Conservation (phyloP, 2,329 filamentous ascomycete genomes). For the Ustulina deusta region DNA sequence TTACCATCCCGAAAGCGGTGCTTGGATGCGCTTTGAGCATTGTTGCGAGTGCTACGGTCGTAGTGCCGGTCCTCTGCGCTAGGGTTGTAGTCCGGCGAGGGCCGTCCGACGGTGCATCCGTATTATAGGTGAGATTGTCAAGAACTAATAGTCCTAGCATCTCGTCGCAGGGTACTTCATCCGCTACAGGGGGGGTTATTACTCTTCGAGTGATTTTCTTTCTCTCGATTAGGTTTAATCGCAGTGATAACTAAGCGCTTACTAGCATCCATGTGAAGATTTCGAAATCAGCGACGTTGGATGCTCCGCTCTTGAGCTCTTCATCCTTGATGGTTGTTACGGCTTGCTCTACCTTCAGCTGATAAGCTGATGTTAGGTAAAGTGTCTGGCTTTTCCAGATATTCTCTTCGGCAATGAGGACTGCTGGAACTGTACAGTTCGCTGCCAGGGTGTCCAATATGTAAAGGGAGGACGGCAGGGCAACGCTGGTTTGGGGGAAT, state of each 20-base stretch:
- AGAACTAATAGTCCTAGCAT: conserved; percentile 26
- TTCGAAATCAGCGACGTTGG: conserved; percentile 12
- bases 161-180: conserved; percentile 28
- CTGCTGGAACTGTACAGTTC: conserved; percentile 4
- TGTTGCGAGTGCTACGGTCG: conserved; percentile 5
- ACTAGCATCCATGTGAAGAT: conserved; percentile 25
- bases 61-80: conserved; percentile 1
- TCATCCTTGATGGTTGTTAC: conserved; percentile 17
- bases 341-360: conserved; percentile 7
- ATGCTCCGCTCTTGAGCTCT: conserved; percentile 19
- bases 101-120: not conserved
- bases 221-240: not conserved
- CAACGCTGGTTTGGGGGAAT: not conserved
- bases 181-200: not conserved
- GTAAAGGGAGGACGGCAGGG: not conserved
- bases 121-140: conserved; percentile 27
- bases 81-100: conserved; percentile 13
- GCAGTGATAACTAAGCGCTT: not conserved
- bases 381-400: conserved; percentile 10
- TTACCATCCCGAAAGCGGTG: conserved; percentile 18
- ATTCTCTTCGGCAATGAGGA: conserved; percentile 3
- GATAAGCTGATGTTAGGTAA: conserved; percentile 17
- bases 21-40: conserved; percentile 2
- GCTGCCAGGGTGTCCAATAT: not conserved
- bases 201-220: conserved; percentile 16